Base-by-base conservation (phyloP, 2,329 filamentous ascomycete species). In the Ophiosphaerella herpotricha region DNA sequence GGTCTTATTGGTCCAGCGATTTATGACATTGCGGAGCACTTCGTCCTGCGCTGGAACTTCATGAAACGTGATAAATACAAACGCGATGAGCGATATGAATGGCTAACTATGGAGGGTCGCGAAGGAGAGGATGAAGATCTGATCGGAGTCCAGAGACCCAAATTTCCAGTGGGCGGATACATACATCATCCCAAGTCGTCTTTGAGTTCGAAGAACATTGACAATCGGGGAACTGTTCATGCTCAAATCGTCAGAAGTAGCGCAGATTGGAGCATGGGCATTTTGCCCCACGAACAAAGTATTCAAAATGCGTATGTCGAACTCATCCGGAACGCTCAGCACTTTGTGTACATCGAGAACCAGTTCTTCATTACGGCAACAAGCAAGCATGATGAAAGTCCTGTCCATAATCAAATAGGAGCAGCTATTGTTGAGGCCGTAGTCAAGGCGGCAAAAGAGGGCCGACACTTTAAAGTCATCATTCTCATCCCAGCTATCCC, bases 61-160 rank as follows among this genome's bases (percentile, higher is more conserved):
- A 82, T 93, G 75, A 97, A 97, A 76, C 85, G 93, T 32, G 93
- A 97, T 80, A 97, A 97, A 77, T 97, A 97, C 77, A 97, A 97
- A 78, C 87, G 92, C 5, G 89, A 93, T 58, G 78, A 85, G 0
- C 79, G 85, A 33, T 95, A 90, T 58, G 90, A 95, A 67, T 97
- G 92, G 91, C 78, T 97, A 5, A 81, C 85, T 52, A 74, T 97
- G 52, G 85, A 90, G 50, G 91, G 89, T 6, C 85, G 90, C 12
- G 82, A 88, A 48, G 88, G 85, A 7, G 82, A 89, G 0, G 83
- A 96, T 58, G 91, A 97, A 67, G 90, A 96, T 66, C 79, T 97
- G 1, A 80, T 96, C 24, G 91, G 87, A 31, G 91, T 97, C 2
- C 93, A 97, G 68, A 82, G 91, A 35, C 93, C 93, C 0, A 89